phyloP scores from a whole-genome alignment of 2,329 filamentous ascomycete species.

The Epicoccum sorghinum region DNA sequence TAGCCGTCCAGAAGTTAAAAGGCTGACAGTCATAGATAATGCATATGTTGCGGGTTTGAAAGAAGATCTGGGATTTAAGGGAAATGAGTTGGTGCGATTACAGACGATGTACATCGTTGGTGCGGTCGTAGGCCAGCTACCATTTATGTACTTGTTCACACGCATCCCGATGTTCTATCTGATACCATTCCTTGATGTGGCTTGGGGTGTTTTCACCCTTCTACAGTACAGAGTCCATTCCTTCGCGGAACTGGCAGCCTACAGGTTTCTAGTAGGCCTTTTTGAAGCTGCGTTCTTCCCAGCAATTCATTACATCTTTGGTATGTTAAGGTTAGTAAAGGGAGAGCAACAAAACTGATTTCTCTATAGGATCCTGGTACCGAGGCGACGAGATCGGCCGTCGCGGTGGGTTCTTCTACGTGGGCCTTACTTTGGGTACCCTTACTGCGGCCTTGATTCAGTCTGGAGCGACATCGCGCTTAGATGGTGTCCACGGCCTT shows the following conservation, averaged over 20 bases:
- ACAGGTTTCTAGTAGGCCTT: constrained; percentile 61
- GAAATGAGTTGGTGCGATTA: constrained; percentile 62
- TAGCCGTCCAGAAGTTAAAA: neutral
- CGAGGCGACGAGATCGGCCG: constrained; percentile 51
- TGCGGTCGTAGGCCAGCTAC: constrained; percentile 59
- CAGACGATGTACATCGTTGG: constrained; percentile 61
- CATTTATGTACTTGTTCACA: constrained; percentile 59
- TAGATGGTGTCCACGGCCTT: constrained; percentile 59
- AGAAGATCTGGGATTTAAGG: constrained; percentile 58
- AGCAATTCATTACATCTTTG: constrained; percentile 39
- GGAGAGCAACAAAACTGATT: neutral
- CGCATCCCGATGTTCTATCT: constrained; percentile 55
- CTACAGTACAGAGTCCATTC: constrained; percentile 59
- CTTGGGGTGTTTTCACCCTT: constrained; percentile 64
- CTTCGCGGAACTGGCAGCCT: constrained; percentile 59
- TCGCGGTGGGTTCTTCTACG: constrained; percentile 60
- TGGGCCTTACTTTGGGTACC: constrained; percentile 58
- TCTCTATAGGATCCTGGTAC: constrained; percentile 55
- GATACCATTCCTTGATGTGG: constrained; percentile 58
- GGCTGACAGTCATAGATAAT: constrained; percentile 52
- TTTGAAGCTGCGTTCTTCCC: constrained; percentile 57
- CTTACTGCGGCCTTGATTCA: constrained; percentile 59
- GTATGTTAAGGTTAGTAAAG: constrained; percentile 5
- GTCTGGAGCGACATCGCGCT: constrained; percentile 52
- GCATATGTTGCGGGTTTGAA: constrained; percentile 62